Base-by-base conservation (phyloP, 139 green algal genomes). In the Pseudopediastrum boryanum region DNA sequence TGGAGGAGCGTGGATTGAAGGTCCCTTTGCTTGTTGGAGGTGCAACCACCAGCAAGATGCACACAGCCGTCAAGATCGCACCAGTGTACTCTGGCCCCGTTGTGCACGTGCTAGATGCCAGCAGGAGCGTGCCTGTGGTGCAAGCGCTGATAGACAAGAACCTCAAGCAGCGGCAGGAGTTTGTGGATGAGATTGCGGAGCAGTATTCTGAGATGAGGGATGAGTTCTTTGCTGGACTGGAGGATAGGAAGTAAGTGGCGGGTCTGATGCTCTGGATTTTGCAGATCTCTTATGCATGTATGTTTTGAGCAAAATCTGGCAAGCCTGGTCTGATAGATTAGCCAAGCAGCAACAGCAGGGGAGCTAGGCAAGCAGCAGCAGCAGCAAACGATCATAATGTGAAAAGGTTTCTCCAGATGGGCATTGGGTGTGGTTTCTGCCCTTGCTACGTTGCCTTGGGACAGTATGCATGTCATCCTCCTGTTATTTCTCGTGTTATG, bases 41-140 rank as follows among this genome's bases (percentile, higher is more conserved):
- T 9, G 96, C 96, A 43, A 99, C 96, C 31, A 99, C 96, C 23
- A 94, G 84, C 84, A 98, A 98, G 86, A 98, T 99, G 95, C 96
- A 99, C 92, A 99, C 96, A 0, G 96, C 96, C 0, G 96, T 99
- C 21, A 99, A 99, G 92, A 93, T 99, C 36, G 92, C 89, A 21
- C 94, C 96, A 3, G 86, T 91, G 63, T 99, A 98, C 91, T 90
- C 82, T 27, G 88, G 91, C 27, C 85, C 92, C 9, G 92, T 95
- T 39, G 91, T 99, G 33, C 91, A 99, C 71, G 96, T 99, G 31
- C 87, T 99, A 75, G 96, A 99, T 77, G 96, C 96, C 12, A 96
- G 89, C 36, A 90, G 96, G 56, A 89, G 84, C 35, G 96, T 99
- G 71, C 96, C 96, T 6, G 96, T 99, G 2, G 89, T 80, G 6